These are phyloP conservation scores for Aspergillus unguis DNA, from an alignment of 2,329 filamentous ascomycete genomes.

Conservation along the genomic window DNA sequence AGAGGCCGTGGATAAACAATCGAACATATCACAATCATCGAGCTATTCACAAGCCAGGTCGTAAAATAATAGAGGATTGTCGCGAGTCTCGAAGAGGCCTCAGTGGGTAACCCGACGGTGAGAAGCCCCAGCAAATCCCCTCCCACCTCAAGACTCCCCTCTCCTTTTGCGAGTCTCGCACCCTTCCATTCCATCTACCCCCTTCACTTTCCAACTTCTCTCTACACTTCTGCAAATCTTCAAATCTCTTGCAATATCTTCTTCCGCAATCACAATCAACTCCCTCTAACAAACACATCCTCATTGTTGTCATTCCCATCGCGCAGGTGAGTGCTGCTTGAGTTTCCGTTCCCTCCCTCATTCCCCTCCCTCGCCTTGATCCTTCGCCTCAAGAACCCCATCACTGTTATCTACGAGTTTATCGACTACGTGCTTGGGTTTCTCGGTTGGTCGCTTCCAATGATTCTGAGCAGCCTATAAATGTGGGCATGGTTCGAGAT, in stretches of 20 bases:
- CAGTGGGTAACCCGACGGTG: not conserved
- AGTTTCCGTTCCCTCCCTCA: slow-evolving; percentile 15
- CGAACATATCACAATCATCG: not conserved
- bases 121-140: slow-evolving; percentile 9
- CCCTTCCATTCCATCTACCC: slow-evolving; percentile 7
- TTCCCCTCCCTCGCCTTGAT: slow-evolving; percentile 12
- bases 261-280: slow-evolving; percentile 6
- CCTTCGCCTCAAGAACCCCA: slow-evolving; percentile 9
- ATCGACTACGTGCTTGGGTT: not conserved
- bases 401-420: slow-evolving; percentile 2
- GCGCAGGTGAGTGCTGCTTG: slow-evolving; percentile 26
- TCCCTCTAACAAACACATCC: slow-evolving; percentile 12
- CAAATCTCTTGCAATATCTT: slow-evolving; percentile 13
- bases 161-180: slow-evolving; percentile 2
- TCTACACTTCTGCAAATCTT: slow-evolving; percentile 16
- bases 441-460: slow-evolving; percentile 3
- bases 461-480: not conserved
- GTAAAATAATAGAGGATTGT: not conserved
- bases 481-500: slow-evolving; percentile 10
- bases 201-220: slow-evolving; percentile 7
- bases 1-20: not conserved
- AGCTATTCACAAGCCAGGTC: not conserved
- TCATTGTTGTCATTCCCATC: slow-evolving; percentile 9
- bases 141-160: slow-evolving; percentile 13
- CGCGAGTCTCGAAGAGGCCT: not conserved